phyloP scores from a whole-genome alignment of 768 basidiomycete species.

The Lentinula edodes region DNA sequence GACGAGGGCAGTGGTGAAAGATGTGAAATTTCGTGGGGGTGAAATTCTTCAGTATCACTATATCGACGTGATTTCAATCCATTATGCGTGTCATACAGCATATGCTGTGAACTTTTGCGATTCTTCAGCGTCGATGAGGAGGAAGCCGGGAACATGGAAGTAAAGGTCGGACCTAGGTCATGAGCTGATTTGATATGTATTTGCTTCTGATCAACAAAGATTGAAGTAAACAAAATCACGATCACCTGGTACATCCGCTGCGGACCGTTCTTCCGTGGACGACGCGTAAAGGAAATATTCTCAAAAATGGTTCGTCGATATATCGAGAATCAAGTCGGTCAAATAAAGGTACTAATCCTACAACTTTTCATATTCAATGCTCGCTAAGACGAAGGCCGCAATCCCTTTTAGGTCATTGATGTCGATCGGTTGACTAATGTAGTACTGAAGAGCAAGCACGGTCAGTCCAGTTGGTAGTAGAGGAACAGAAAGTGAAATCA shows the following conservation, averaged over 20 bases:
- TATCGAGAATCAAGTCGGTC: too few species aligned
- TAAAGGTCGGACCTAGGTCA: conserved; percentile 3
- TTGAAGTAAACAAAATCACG: neutral
- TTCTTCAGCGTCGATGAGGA: neutral
- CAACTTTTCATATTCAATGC: conserved; percentile 34
- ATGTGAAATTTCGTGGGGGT: neutral
- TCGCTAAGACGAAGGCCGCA: conserved; percentile 40
- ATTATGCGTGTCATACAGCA: neutral
- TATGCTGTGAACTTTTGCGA: neutral
- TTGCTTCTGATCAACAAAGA: neutral
- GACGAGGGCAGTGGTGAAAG: neutral
- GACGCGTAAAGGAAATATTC: too few species aligned
- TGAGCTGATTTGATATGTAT: neutral
- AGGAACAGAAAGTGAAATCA: neutral
- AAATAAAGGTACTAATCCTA: neutral
- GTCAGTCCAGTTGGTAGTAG: neutral
- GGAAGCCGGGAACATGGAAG: conserved; percentile 1
- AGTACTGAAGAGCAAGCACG: conserved; percentile 28
- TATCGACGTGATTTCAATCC: neutral
- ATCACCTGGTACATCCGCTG: neutral
- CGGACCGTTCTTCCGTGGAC: neutral
- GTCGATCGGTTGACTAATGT: conserved; percentile 31
- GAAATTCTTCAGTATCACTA: neutral
- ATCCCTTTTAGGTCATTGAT: conserved; percentile 43
- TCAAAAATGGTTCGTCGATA: too few species aligned